phyloP scores from a whole-genome alignment of 2,329 filamentous ascomycete species.

The Cordyceps tenuipes region DNA sequence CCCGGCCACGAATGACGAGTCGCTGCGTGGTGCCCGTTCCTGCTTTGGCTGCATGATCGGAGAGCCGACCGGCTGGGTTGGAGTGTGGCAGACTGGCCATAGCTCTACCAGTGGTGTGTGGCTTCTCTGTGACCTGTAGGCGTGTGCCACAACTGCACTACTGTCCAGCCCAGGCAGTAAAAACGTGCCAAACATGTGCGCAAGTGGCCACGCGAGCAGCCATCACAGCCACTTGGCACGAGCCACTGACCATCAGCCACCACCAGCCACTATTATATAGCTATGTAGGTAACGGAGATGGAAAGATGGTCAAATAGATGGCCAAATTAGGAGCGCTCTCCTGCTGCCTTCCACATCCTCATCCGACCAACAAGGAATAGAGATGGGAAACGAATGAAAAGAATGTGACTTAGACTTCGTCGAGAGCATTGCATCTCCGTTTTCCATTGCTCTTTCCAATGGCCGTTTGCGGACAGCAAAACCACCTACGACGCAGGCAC shows the following conservation, averaged over 20 bases:
- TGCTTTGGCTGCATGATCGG: slow-evolving; percentile 5
- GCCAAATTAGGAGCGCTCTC: neutral
- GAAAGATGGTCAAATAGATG: neutral
- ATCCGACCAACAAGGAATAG: neutral
- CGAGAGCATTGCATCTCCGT: neutral
- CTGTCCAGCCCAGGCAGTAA: neutral
- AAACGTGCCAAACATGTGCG: slow-evolving; percentile 10
- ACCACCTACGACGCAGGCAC: neutral
- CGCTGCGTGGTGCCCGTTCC: neutral
- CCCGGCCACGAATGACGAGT: neutral
- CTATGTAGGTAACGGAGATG: neutral
- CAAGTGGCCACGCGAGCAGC: slow-evolving; percentile 5
- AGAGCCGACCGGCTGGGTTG: slow-evolving; percentile 7
- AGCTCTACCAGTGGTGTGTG: neutral
- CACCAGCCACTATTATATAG: neutral
- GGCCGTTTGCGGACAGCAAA: slow-evolving; percentile 3
- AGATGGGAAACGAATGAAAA: neutral
- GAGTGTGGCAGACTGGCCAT: neutral
- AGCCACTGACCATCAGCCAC: neutral
- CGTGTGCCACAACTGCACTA: neutral
- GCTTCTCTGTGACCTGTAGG: neutral
- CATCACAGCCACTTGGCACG: neutral
- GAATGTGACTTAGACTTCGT: neutral
- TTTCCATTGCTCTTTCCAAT: neutral
- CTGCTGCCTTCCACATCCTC: neutral